Base-by-base conservation (phyloP, 2,329 filamentous ascomycete genomes). In the Fusarium praegraminearum region DNA sequence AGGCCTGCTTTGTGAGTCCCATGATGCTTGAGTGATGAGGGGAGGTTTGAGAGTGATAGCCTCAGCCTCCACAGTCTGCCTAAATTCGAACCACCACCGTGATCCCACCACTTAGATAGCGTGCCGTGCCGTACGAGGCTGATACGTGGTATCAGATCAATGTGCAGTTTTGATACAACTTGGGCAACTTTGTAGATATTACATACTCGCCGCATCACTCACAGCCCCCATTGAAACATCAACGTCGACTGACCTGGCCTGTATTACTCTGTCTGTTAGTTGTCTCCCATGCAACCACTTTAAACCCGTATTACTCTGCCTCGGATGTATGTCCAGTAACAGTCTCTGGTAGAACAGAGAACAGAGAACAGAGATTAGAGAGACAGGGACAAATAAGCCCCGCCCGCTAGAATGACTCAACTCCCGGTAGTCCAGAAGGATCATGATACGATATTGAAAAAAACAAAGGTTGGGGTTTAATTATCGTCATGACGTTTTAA, bases 1-100 rank as follows among this genome's bases (percentile, higher is more conserved):
- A 51, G 45, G 44, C 47, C 52, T 41, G 38, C 46, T 35, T 35
- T 24, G 28, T 52, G 24, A 54, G 57, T 57, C 67, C 46, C 55
- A 55, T 67, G 44, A 70, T 71, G 41, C 38, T 35, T 20, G 15
- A 57, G 52, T 41, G 47, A 69, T 54, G 57, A 55, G 30, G 52
- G 47, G 61, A 60, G 35, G 22, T 61, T 43, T 33, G 59, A 66
- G 41, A 67, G 47, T 64, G 56, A 62, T 36, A 58, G 18, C 60
- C 64, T 62, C 60, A 71, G 67, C 68, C 68, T 62, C 68, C 68
- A 71, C 50, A 44, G 52, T 66, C 65, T 71, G 68, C 68, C 68
- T 69, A 71, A 69, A 58, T 65, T 49, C 68, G 53, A 56, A 69
- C 63, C 67, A 56, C 55, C 54, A 46, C 43, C 41, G 41, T 50